phyloP scores from a whole-genome alignment of 345 rosid species.

The Luvunga scandens region DNA sequence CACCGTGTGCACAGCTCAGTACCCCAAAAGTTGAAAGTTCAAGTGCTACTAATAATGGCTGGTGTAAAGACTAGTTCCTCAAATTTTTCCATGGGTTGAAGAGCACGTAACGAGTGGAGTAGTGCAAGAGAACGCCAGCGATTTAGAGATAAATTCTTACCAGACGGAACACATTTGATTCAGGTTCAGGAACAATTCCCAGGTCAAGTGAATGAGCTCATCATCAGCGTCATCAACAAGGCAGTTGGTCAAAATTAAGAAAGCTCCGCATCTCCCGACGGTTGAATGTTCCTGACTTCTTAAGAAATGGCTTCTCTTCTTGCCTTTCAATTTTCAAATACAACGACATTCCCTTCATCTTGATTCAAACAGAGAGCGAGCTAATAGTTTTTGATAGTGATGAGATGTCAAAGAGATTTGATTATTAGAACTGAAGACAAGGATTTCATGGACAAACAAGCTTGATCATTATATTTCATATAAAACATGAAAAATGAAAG shows the following conservation, averaged over 20 bases:
- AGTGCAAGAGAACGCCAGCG: constrained; percentile 6
- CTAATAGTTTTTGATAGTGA: no score
- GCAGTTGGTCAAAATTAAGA: neutral
- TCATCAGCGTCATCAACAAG: neutral
- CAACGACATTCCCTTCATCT: no score
- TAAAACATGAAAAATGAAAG: neutral
- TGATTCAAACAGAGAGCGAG: no score
- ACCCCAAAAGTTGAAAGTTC: constrained; percentile 18
- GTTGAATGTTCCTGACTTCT: neutral
- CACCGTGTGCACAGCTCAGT: neutral
- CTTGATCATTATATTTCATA: neutral
- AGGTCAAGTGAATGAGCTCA: constrained; percentile 11
- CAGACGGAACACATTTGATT: constrained; percentile 22
- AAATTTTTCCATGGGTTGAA: constrained; percentile 35
- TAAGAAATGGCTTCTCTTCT: neutral
- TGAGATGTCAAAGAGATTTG: no score
- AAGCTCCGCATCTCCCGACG: neutral
- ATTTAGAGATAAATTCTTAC: constrained; percentile 11
- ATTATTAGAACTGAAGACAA: no score
- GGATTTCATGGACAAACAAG: no score
- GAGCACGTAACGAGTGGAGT: constrained; percentile 14
- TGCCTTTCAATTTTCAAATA: no score
- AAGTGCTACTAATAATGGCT: constrained; percentile 24
- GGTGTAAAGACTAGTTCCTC: constrained; percentile 27
- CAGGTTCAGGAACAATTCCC: constrained; percentile 21